These are phyloP conservation scores for Colletotrichum spinosum DNA, from an alignment of 2,329 filamentous ascomycete species.

Conservation along the genomic window DNA sequence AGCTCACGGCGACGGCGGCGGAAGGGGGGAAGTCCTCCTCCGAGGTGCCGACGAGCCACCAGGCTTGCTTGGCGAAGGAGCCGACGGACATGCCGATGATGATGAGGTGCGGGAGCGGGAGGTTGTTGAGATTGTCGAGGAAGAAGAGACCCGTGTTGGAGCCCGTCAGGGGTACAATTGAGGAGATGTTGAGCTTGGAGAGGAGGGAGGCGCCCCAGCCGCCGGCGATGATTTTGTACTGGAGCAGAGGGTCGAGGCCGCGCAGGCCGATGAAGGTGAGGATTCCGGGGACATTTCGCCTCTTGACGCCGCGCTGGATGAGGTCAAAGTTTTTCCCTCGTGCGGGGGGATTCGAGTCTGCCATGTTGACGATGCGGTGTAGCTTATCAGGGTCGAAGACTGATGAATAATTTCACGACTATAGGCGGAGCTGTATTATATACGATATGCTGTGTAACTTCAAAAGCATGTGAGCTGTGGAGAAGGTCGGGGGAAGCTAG, in stretches of 20 bases:
- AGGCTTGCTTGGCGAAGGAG: slow-evolving; percentile 66
- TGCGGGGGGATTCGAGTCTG: slow-evolving; percentile 13
- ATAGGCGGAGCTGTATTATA: too few species aligned
- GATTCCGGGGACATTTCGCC: slow-evolving; percentile 48
- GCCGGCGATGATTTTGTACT: slow-evolving; percentile 46
- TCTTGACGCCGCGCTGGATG: slow-evolving; percentile 52
- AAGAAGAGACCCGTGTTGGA: slow-evolving; percentile 43
- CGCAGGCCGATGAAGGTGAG: slow-evolving; percentile 54
- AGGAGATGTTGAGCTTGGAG: slow-evolving; percentile 55
- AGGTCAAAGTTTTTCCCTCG: slow-evolving; percentile 43
- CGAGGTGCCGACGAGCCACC: slow-evolving; percentile 60
- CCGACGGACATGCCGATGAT: slow-evolving; percentile 66
- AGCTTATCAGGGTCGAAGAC: not conserved
- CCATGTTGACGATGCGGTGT: slow-evolving; percentile 11
- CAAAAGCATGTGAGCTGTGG: too few species aligned
- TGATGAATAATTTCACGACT: not conserved
- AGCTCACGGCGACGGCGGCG: slow-evolving; percentile 55
- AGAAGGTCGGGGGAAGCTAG: too few species aligned
- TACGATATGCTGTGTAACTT: too few species aligned
- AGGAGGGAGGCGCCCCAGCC: slow-evolving; percentile 59
- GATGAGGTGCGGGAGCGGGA: slow-evolving; percentile 62
- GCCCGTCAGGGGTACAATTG: slow-evolving; percentile 54
- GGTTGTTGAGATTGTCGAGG: slow-evolving; percentile 53
- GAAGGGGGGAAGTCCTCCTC: slow-evolving; percentile 61
- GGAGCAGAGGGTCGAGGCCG: slow-evolving; percentile 47